These are phyloP conservation scores for Adansonia madagascariensis DNA, from an alignment of 441 rosid species.

Conservation along the genomic window DNA sequence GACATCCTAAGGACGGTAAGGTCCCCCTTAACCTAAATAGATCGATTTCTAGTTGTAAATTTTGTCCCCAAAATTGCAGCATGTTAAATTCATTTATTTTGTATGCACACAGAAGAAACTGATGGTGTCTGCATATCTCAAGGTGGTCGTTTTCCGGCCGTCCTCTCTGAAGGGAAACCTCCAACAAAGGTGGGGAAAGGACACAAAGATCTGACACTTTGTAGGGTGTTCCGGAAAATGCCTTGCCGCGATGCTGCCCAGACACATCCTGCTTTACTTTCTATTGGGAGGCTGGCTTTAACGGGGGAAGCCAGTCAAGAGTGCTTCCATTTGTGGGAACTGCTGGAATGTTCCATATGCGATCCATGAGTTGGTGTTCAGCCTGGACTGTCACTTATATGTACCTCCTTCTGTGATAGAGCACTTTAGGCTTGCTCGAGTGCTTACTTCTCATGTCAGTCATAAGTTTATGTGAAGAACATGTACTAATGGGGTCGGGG, in stretches of 20 bases:
- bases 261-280: constrained; percentile 67
- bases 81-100: neutral
- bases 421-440: constrained; percentile 65
- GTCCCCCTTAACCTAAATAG: neutral
- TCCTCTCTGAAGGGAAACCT: constrained; percentile 58
- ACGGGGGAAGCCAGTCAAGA: constrained; percentile 69
- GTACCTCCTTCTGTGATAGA: constrained; percentile 65
- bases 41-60: neutral
- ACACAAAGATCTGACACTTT: constrained; percentile 61
- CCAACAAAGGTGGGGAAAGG: constrained; percentile 60
- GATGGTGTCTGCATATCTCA: constrained; percentile 58
- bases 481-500: neutral
- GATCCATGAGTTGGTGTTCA: constrained; percentile 66
- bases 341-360: constrained; percentile 79
- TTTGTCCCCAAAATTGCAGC: neutral
- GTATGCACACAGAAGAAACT: constrained; percentile 38
- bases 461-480: neutral
- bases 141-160: constrained; percentile 71
- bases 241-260: constrained; percentile 73
- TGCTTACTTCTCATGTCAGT: constrained; percentile 60
- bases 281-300: constrained; percentile 61
- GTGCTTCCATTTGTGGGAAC: constrained; percentile 67
- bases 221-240: constrained; percentile 66
- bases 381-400: constrained; percentile 68
- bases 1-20: neutral